Percentiles rank a stretch among this genome's conserved stretches.
Conservation (phyloP, 164 flowering plant genomes). For the Brasenia schreberi region DNA sequence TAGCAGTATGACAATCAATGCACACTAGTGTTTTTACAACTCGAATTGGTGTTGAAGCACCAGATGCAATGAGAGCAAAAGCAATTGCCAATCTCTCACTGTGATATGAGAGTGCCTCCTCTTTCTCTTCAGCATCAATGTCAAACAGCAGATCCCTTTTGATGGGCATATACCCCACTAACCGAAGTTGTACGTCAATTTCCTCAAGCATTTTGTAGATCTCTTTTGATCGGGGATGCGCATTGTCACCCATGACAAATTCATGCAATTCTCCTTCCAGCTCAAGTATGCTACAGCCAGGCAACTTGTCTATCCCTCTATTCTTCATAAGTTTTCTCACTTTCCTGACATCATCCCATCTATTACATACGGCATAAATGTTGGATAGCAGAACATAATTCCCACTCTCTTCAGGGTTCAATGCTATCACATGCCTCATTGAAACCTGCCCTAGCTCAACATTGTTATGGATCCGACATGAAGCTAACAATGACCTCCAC, state of each 20-base stretch:
- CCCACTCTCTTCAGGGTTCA: slow-evolving; percentile 1
- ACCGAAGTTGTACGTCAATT: neutral
- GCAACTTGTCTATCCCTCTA: slow-evolving; percentile 1
- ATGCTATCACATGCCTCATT: neutral
- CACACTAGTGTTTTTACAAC: neutral
- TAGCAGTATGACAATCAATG: neutral
- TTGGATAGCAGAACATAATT: slow-evolving; percentile 1
- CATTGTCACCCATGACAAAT: neutral
- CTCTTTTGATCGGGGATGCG: neutral
- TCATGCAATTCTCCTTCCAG: neutral
- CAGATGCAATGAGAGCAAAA: neutral
- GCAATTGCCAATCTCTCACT: slow-evolving; percentile 3
- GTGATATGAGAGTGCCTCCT: neutral
- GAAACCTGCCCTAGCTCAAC: slow-evolving; percentile 1
- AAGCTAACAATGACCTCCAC: neutral
- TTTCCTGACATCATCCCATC: slow-evolving; percentile 1
- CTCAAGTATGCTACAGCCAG: neutral
- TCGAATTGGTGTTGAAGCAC: neutral
- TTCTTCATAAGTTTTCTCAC: slow-evolving; percentile 1
- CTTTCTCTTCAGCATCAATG: neutral
- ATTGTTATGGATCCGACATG: neutral
- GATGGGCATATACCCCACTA: neutral
- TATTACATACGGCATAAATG: neutral
- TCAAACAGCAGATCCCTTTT: neutral
- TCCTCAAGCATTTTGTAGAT: slow-evolving; percentile 1